A percentile compares a stretch with the other conserved stretches of the same genome.
phyloP scores from a whole-genome alignment of 179 eudicot genomes.

The Spinacia oleracea region DNA sequence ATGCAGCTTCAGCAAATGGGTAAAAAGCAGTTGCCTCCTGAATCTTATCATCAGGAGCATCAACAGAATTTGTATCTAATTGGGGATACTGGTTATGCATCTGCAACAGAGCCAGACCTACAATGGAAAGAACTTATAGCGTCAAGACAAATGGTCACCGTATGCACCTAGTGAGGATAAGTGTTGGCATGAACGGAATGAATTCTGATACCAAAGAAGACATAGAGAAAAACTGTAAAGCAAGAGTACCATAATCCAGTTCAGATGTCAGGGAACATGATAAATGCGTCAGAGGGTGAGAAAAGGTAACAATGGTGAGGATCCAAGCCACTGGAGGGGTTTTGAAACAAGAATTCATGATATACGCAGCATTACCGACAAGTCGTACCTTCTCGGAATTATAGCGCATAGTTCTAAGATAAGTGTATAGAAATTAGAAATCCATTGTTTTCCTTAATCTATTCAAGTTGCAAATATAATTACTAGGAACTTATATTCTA shows the following conservation, averaged over 20 bases:
- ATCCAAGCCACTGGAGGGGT: background rate
- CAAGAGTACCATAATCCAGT: background rate
- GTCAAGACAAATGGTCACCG: background rate
- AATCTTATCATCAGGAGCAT: conserved; percentile 57
- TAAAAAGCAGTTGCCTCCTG: conserved; percentile 55
- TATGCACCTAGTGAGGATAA: background rate
- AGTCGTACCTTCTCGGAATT: background rate
- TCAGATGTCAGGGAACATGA: background rate
- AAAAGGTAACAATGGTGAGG: background rate
- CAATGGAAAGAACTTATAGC: conserved; percentile 6
- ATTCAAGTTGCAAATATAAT: background rate
- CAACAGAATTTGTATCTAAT: conserved; percentile 39
- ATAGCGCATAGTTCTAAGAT: background rate
- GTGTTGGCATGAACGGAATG: background rate
- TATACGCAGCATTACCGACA: background rate
- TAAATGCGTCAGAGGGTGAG: background rate
- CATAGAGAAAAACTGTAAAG: background rate
- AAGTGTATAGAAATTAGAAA: background rate
- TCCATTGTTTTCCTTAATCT: background rate
- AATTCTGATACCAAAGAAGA: background rate
- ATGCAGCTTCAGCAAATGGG: conserved; percentile 85
- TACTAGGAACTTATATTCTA: background rate
- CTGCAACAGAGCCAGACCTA: conserved; percentile 70
- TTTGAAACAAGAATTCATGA: background rate
- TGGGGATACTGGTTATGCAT: conserved; percentile 42